Evolutionary conservation across 1,284 basidiomycete species (phyloP).

Genomic region (Nidula niveotomentosa): DNA sequence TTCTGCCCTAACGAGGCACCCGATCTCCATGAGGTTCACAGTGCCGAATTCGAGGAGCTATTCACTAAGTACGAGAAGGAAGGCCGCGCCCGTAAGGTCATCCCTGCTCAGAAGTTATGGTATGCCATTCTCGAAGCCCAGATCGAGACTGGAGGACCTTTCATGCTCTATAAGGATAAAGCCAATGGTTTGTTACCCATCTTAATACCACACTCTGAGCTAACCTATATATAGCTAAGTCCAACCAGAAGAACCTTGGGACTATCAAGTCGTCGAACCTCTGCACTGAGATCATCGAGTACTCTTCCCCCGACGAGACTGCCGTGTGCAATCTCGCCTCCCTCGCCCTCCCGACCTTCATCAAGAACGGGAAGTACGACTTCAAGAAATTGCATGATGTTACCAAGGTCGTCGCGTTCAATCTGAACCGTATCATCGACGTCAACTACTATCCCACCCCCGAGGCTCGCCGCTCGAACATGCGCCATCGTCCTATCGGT

Average conservation of each 20-base stretch:
- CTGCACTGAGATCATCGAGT: slow-evolving; percentile 99
- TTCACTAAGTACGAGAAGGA: slow-evolving; percentile 93
- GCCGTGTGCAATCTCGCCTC: slow-evolving; percentile 99
- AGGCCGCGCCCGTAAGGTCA: slow-evolving; percentile 83
- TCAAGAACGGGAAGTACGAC: slow-evolving; percentile 78
- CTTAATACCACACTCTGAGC: slow-evolving; percentile 1
- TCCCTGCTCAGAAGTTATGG: slow-evolving; percentile 99
- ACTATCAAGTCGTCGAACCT: slow-evolving; percentile 99
- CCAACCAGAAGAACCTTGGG: slow-evolving; percentile 98
- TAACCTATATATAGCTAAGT: slow-evolving; percentile 63
- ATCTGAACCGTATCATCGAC: slow-evolving; percentile 95
- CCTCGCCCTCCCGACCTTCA: slow-evolving; percentile 90
- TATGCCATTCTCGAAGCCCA: slow-evolving; percentile 97
- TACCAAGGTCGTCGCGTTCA: slow-evolving; percentile 89
- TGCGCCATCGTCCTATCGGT: slow-evolving; percentile 97
- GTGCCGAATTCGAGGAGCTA: slow-evolving; percentile 89
- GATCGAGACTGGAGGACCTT: slow-evolving; percentile 97
- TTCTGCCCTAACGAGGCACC: slow-evolving; percentile 99
- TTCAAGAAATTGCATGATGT: slow-evolving; percentile 97
- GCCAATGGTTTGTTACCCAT: slow-evolving; percentile 63
- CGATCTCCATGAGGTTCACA: slow-evolving; percentile 87
- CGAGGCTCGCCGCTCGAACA: slow-evolving; percentile 92
- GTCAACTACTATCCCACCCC: slow-evolving; percentile 93
- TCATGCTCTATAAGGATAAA: slow-evolving; percentile 97
- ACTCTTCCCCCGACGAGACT: slow-evolving; percentile 96